Conservation (phyloP, 2,329 filamentous ascomycete genomes). For the Alternaria conjuncta region DNA sequence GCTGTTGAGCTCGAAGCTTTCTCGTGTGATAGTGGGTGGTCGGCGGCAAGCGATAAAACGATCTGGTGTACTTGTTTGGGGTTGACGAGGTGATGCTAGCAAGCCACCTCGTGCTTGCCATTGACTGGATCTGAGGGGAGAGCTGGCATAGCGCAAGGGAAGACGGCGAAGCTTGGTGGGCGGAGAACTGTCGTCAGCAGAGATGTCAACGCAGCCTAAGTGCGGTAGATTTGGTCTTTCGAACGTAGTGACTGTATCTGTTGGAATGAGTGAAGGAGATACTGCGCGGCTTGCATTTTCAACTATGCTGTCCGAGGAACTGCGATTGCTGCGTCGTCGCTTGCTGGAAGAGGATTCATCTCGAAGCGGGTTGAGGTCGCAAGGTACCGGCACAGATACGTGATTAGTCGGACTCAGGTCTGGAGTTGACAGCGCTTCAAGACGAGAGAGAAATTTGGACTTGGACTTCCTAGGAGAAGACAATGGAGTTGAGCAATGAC, state of each 20-base stretch:
- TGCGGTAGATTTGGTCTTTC: background rate
- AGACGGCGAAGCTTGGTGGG: constrained; percentile 16
- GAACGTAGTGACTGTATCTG: background rate
- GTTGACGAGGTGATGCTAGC: constrained; percentile 22
- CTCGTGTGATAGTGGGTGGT: constrained; percentile 50
- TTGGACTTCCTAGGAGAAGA: constrained; percentile 35
- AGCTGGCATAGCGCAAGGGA: constrained; percentile 33
- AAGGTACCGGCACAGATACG: background rate
- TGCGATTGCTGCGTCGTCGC: constrained; percentile 4
- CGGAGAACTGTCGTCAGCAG: background rate
- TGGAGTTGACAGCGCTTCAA: constrained; percentile 22
- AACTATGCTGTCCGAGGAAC: constrained; percentile 14
- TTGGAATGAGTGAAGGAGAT: constrained; percentile 1
- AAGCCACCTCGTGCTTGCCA: constrained; percentile 35
- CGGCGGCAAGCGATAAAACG: constrained; percentile 63
- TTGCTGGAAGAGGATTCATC: background rate
- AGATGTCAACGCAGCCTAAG: background rate
- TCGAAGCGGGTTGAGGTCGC: background rate
- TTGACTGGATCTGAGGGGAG: constrained; percentile 43
- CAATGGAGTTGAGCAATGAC: constrained; percentile 22
- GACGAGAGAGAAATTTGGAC: constrained; percentile 16
- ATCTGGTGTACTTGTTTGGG: constrained; percentile 55
- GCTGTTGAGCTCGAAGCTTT: constrained; percentile 62
- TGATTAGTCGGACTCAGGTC: constrained; percentile 16
- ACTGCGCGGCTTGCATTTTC: background rate